Evolutionary conservation across 1,284 basidiomycete species (phyloP), one percentile per base, ranked within the genome.

Genomic region (Ustilago curta): DNA sequence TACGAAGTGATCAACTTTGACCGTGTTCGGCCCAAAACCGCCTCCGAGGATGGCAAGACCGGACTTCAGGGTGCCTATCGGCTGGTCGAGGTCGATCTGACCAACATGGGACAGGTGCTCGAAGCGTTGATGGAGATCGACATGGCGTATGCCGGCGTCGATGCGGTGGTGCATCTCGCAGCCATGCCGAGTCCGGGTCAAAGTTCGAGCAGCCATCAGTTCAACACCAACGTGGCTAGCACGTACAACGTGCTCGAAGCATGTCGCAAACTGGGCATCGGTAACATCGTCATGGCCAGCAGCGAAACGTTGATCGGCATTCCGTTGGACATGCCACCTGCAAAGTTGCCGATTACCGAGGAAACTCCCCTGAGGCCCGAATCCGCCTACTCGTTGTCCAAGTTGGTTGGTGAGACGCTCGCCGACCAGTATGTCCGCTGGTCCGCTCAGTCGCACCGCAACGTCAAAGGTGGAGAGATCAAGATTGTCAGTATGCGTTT

Each of bases 161-260:
- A 86, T 56, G 85, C 85, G 0, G 81, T 86, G 9, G 84, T 86
- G 25, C 85, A 86, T 49, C 70, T 86, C 3, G 85, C 84, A 9
- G 85, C 85, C 14, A 85, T 86, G 59, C 85, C 85, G 4, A 74
- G 73, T n/a, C 85, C 85, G 1, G 85, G 83, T 1, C 80, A 81
- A 62, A 79, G 80, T 25, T 80, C 79, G 35, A 37, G 35, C 51
- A 81, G 81, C 48, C 78, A 83, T 43, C 79, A 85, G 29, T 86
- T 85, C 78, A 82, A 84, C 45, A 85, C 79, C 52, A 86, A 86
- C 57, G 84, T 83, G 21, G 50, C 67, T 18, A 68, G 76, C 44
- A 85, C 85, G 1, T 86, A 86, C 78, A 86, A 86, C 69, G 82
- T 86, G 47, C 79, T 86, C 50, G 85, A 86, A 72, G 85, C 85